Evolutionary conservation across 2,329 filamentous ascomycete species (phyloP).

Genomic region (Aspergillus puulaauensis): DNA sequence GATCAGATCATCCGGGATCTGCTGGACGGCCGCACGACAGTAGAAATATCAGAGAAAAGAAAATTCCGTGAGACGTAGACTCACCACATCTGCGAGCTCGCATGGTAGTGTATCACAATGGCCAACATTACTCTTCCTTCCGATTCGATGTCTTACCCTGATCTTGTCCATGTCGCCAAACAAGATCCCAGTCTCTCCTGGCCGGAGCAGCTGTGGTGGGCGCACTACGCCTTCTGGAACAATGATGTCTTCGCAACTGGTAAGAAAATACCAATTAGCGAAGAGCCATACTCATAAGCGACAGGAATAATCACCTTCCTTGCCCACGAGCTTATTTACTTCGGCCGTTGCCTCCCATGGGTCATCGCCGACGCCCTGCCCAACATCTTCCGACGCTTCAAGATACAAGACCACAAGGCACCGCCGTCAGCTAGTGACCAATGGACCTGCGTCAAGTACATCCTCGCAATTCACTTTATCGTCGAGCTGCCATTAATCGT

Average conservation of each 20-base stretch:
- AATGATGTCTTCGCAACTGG: slow-evolving; percentile 77
- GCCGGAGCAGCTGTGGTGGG: slow-evolving; percentile 84
- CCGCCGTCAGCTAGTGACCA: slow-evolving; percentile 79
- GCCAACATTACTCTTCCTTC: slow-evolving; percentile 17
- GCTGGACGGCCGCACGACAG: not conserved
- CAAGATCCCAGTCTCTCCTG: slow-evolving; percentile 82
- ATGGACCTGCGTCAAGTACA: slow-evolving; percentile 85
- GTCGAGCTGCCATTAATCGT: slow-evolving; percentile 91
- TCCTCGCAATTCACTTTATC: slow-evolving; percentile 91
- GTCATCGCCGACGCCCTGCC: slow-evolving; percentile 79
- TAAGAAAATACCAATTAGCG: not conserved
- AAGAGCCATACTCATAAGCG: slow-evolving; percentile 31
- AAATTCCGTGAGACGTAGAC: not conserved
- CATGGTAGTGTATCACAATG: slow-evolving; percentile 10
- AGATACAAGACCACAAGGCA: slow-evolving; percentile 86
- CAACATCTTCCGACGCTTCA: slow-evolving; percentile 84
- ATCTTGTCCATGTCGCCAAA: slow-evolving; percentile 61
- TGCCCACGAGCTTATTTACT: slow-evolving; percentile 91
- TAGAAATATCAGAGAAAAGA: slow-evolving; percentile 7
- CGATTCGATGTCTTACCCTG: slow-evolving; percentile 56
- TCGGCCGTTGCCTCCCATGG: slow-evolving; percentile 84
- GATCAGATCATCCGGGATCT: slow-evolving; percentile 21
- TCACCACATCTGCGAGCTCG: not conserved
- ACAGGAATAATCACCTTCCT: slow-evolving; percentile 93
- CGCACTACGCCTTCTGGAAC: slow-evolving; percentile 95